Evolutionary conservation across 1,284 basidiomycete genomes (phyloP), one percentile per base, ranked within the genome.

Genomic region (Malassezia pachydermatis): DNA sequence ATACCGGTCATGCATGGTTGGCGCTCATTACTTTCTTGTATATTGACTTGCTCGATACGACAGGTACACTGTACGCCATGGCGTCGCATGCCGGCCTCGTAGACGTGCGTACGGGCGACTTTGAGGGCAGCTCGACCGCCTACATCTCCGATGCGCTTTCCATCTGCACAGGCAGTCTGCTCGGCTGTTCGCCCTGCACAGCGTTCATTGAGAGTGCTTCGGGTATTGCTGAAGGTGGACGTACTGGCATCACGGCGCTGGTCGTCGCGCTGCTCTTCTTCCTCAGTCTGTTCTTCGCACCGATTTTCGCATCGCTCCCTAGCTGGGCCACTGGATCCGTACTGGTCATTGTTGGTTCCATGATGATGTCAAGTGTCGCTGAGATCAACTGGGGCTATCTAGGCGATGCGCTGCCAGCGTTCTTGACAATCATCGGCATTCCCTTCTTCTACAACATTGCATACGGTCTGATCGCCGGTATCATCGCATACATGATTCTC

Each of bases 311-410:
- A 14, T 84, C 82, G 16, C 86, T 90, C 55, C 87, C 87, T 0
- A 64, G 81, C 0, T 90, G 86, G 84, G 86, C 87, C 1, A 90
- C 87, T 0, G 87, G 87, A 5, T 83, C 85, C 51, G 86, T 86
- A 4, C 76, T 90, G 39, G 79, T 87, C 53, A 84, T 90, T 53
- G 86, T 88, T 30, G 87, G 87, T 20, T 84, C 83, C 22, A 76
- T 89, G 68, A 90, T 90, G 87, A 86, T 87, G 67, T 79, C 82
- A 64, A 88, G 86, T 65, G 83, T 85, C 11, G 78, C 81, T 32
- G 82, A 86, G 50, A 84, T 90, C 73, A 89, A 88, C 74, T 90
- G 87, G 86, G 78, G 82, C 67, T 90, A 78, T 83, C 33, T 86
- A 8, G 65, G 86, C 23, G 87, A 90, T 70, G 80, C 84, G 13